Percentiles rank a stretch among this genome's conserved stretches.
Conservation (phyloP, 2,329 filamentous ascomycete species). For the Fusarium sp. region DNA sequence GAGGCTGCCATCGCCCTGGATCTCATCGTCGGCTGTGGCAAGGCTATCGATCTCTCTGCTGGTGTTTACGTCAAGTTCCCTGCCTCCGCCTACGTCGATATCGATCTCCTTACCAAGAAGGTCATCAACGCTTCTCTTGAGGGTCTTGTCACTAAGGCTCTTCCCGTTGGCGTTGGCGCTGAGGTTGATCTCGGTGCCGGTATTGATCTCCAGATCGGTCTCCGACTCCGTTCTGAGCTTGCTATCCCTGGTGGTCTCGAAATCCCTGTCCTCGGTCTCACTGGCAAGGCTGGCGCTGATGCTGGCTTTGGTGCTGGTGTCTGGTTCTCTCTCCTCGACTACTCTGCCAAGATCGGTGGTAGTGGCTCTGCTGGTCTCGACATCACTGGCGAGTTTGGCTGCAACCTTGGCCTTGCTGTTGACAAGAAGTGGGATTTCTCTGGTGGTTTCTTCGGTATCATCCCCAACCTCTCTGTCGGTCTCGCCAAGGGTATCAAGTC, state of each 20-base stretch:
- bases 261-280: slow-evolving; percentile 46
- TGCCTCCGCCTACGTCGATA: slow-evolving; percentile 57
- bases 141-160: slow-evolving; percentile 46
- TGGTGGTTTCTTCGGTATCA: slow-evolving; percentile 53
- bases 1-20: slow-evolving; percentile 64
- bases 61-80: slow-evolving; percentile 62
- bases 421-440: slow-evolving; percentile 39
- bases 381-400: slow-evolving; percentile 34
- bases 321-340: slow-evolving; percentile 66
- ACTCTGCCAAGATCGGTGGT: slow-evolving; percentile 57
- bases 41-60: slow-evolving; percentile 62
- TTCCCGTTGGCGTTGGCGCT: slow-evolving; percentile 45
- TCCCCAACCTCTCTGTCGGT: slow-evolving; percentile 56
- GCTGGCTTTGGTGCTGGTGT: slow-evolving; percentile 56
- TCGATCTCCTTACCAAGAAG: slow-evolving; percentile 57
- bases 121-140: slow-evolving; percentile 57
- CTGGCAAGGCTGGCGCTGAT: slow-evolving; percentile 54
- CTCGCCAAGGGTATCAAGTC: slow-evolving; percentile 45
- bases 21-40: slow-evolving; percentile 62
- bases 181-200: slow-evolving; percentile 54
- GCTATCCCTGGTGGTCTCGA: slow-evolving; percentile 53
- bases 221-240: slow-evolving; percentile 63
- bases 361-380: slow-evolving; percentile 53
- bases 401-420: slow-evolving; percentile 41
- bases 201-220: slow-evolving; percentile 61